Evolutionary conservation across 805 yeast genomes (phyloP), one percentile per base, ranked within the genome.

Genomic region (Brettanomyces naardenensis): DNA sequence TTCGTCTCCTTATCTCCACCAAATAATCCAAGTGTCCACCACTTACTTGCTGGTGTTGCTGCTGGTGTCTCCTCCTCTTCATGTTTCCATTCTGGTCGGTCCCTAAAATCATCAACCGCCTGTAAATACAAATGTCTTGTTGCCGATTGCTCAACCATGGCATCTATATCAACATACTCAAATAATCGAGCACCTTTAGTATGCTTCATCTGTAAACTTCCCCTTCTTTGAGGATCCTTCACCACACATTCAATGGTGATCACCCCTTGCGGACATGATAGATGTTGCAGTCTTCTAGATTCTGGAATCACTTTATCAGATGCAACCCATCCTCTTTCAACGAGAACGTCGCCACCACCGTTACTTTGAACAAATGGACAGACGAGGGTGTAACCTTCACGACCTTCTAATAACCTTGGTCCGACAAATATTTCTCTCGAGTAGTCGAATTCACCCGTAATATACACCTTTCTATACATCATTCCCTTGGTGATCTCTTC

Each of bases 291-390:
- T 10, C 61, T 61, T 41, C 75, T 83, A 48, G 47, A 66, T 46
- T 40, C 68, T 42, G 67, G 95, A 56, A 61, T 58, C 38, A 75
- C 73, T 44, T 75, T 75, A 11, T 76, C 83, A 47, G 82, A 87
- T 19, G 75, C 64, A 33, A 92, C 76, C 95, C 97, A 92, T 13
- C 98, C 98, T 46, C 98, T 73, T 56, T 86, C 94, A 21, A 92
- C 71, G 38, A 92, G 64, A 14, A 92, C 65, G 37, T 84, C 89
- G 34, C 79, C 73, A 2, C 88, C 92, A 19, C 87, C 84, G 43
- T 75, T 78, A 4, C 75, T 64, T 43, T 95, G 74, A 19, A 76
- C 71, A 50, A 92, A 75, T 10, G 98, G 97, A 5, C 94, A 81
- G 22, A 84, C 75, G 5, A 90, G 69, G 19, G 74, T 61, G 57